phyloP scores from a whole-genome alignment of 2,329 filamentous ascomycete species.

The Colletotrichum tabaci region DNA sequence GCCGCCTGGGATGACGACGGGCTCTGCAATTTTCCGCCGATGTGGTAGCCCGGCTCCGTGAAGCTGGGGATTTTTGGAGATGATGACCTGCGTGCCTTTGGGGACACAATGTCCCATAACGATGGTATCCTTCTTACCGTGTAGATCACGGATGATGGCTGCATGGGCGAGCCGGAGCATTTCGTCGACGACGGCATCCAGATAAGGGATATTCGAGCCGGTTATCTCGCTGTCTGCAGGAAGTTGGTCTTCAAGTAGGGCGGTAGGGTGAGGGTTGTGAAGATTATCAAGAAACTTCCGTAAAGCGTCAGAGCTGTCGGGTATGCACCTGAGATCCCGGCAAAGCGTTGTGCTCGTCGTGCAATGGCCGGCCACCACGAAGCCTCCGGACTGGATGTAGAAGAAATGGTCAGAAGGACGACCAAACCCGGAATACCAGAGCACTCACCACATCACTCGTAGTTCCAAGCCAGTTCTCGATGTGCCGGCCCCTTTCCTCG shows the following conservation, averaged over 20 bases:
- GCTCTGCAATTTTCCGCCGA: conserved; percentile 48
- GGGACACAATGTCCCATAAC: conserved; percentile 52
- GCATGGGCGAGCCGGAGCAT: conserved; percentile 50
- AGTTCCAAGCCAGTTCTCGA: not conserved
- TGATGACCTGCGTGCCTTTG: conserved; percentile 51
- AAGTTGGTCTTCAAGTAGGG: conserved; percentile 11
- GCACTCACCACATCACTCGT: conserved; percentile 18
- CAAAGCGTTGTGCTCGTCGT: conserved; percentile 47
- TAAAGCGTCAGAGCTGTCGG: conserved; percentile 1
- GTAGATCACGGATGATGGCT: conserved; percentile 48
- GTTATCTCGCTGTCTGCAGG: conserved; percentile 42
- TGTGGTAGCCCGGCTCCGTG: conserved; percentile 45
- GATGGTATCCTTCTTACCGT: conserved; percentile 49
- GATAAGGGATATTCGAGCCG: conserved; percentile 47
- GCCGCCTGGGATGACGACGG: conserved; percentile 44
- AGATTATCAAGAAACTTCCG: conserved; percentile 7
- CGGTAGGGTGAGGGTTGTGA: conserved; percentile 16
- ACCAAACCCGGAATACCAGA: too few species aligned
- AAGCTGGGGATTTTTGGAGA: conserved; percentile 47
- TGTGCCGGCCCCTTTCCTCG: conserved; percentile 18
- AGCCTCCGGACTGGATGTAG: not conserved
- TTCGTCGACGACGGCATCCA: conserved; percentile 56
- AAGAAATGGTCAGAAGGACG: not conserved
- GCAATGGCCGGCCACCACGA: conserved; percentile 46
- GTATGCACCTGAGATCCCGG: conserved; percentile 47